Percentiles rank a stretch among this genome's conserved stretches.
Evolutionary conservation across 805 yeast genomes (phyloP).

Genomic region (Maudiozyma pseudohumilis): DNA sequence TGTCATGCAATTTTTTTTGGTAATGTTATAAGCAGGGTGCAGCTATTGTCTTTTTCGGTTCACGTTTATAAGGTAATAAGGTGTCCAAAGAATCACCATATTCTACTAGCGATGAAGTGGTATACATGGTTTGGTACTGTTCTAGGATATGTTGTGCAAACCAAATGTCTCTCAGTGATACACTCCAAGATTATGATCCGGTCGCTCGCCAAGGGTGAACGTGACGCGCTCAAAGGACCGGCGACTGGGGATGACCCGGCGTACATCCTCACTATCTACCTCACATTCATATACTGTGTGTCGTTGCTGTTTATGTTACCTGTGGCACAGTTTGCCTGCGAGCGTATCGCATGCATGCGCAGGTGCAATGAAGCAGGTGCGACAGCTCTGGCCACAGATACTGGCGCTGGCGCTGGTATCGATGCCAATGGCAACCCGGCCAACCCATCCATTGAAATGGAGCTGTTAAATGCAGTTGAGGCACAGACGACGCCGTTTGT

Average conservation of each 20-base stretch:
- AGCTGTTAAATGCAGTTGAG: background rate
- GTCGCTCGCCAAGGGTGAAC: background rate
- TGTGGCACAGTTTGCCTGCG: constrained; percentile 6
- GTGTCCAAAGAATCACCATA: too few species aligned
- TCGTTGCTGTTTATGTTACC: constrained; percentile 19
- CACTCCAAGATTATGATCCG: constrained; percentile 6
- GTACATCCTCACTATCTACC: constrained; percentile 12
- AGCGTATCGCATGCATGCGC: background rate
- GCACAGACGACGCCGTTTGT: background rate
- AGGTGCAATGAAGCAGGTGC: background rate
- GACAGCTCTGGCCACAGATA: background rate
- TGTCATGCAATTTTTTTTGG: too few species aligned
- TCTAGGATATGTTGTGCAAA: constrained; percentile 23
- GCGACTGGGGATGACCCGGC: constrained; percentile 9
- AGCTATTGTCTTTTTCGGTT: too few species aligned
- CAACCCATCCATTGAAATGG: background rate
- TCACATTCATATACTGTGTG: constrained; percentile 19
- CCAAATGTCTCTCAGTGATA: constrained; percentile 19
- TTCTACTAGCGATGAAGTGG: too few species aligned
- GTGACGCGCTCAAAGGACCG: background rate
- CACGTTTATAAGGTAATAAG: too few species aligned
- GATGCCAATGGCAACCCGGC: background rate
- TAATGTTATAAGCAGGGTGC: too few species aligned
- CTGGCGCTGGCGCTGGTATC: background rate
- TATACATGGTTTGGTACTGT: constrained; percentile 22